Base-by-base conservation (phyloP, 2,329 filamentous ascomycete genomes). In the Leptodontidium sp. region DNA sequence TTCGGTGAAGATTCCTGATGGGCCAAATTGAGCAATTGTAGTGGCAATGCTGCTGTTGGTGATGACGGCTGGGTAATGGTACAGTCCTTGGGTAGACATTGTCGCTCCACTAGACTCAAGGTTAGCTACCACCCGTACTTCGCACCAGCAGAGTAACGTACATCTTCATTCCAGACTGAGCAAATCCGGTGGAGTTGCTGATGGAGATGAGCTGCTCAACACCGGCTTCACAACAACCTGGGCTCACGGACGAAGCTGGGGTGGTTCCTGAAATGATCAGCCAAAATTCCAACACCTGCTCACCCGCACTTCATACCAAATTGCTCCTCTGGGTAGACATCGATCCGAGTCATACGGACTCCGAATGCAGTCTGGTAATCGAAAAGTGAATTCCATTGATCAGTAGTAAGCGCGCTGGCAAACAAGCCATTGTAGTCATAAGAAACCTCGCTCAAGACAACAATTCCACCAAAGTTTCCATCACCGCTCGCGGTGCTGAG, bases 291-390 rank as follows among this genome's bases (percentile, higher is more conserved):
- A n/a, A 2, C 9, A 12, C 45, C 17, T 12, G 2, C 2, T 32
- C 24, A 2, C 21, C 24, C 45, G 15, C 1, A 4, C 12, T 8
- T 15, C 21, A 11, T 45, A 64, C 61, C 61, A 24, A 64, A 64
- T 45, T 64, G 49, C n/a, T n/a, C 47, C 49, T 53, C 9, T 40
- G 61, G 61, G 24, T 55, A 64, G 11, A 86, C 86, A 75, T 89
- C 86, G 26, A 88, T 79, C 64, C 87, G 85, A 24, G 89, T 85
- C 85, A 90, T 86, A 24, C 88, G 82, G n/a, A 88, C 84, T 43
- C 86, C 84, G 71, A 88, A 90, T 32, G 79, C 78, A 1, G 81
- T 81, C 77, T 90, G 88, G 74, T 90, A 90, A 52, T 81, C 80
- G 73, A 86, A 88, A 1, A 90, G 77, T 53, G 82, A 75, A 43